These are phyloP conservation scores for Trichoderma polysporum DNA, from an alignment of 2,329 filamentous ascomycete genomes.

Conservation along the genomic window DNA sequence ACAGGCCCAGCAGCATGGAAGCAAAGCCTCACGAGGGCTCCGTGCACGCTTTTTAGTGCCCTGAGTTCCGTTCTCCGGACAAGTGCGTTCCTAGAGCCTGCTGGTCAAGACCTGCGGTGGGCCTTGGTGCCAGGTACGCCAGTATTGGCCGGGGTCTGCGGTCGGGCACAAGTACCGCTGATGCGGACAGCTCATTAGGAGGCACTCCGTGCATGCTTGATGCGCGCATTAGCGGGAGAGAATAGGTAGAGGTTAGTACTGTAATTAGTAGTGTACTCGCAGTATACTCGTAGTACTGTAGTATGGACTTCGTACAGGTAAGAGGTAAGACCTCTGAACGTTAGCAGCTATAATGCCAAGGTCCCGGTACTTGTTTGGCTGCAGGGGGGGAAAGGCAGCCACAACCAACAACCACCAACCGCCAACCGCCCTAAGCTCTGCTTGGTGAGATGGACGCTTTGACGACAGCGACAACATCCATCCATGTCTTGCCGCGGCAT, in stretches of 20 bases:
- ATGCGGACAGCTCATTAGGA: background rate
- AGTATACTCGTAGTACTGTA: no score
- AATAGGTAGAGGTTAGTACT: no score
- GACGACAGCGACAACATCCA: background rate
- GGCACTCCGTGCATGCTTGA: background rate
- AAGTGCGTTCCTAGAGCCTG: slow-evolving; percentile 22
- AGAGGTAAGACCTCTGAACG: slow-evolving; percentile 4
- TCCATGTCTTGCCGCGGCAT: background rate
- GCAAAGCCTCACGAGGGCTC: background rate
- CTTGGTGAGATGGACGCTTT: background rate
- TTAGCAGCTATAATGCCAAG: background rate
- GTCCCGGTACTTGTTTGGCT: background rate
- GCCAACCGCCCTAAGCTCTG: no score
- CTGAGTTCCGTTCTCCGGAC: background rate
- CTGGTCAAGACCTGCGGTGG: slow-evolving; percentile 9
- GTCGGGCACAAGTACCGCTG: slow-evolving; percentile 4
- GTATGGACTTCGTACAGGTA: no score
- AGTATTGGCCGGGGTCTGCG: background rate
- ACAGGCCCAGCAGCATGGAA: background rate
- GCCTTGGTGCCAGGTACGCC: slow-evolving; percentile 15
- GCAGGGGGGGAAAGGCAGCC: background rate
- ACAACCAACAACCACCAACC: no score
- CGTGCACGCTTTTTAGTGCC: background rate
- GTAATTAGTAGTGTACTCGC: no score
- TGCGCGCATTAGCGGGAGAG: background rate